phyloP scores from a whole-genome alignment of 495 filamentous ascomycete genomes.

The Glonium stellatum region DNA sequence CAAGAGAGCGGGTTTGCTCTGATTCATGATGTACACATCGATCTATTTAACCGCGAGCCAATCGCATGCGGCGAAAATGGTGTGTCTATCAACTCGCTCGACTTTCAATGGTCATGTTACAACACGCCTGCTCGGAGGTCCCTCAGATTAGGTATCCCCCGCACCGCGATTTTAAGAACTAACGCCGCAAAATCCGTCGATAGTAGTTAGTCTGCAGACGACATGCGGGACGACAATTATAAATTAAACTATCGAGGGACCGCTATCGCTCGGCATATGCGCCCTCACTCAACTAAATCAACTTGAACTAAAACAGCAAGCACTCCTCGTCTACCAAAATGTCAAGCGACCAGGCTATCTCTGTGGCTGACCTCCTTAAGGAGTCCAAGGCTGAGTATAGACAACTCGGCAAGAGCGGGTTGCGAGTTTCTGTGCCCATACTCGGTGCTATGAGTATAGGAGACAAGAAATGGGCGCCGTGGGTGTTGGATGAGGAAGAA shows the following conservation, averaged over 20 bases:
- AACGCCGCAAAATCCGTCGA: background rate
- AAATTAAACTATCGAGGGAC: background rate
- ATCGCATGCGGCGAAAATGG: too few species aligned
- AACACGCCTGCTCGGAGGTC: background rate
- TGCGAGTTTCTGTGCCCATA: slow-evolving; percentile 43
- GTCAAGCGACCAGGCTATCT: background rate
- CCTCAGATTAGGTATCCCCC: background rate
- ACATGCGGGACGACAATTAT: background rate
- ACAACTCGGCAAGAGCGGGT: slow-evolving; percentile 37
- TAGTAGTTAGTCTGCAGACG: background rate
- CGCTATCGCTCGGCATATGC: background rate
- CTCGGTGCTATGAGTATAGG: slow-evolving; percentile 44
- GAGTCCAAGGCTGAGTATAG: slow-evolving; percentile 39
- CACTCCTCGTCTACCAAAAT: background rate
- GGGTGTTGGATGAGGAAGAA: slow-evolving; percentile 41
- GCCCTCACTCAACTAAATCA: background rate
- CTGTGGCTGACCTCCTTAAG: slow-evolving; percentile 16
- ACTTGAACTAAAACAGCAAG: background rate
- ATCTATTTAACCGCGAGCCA: too few species aligned
- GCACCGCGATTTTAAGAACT: background rate
- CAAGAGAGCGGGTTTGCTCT: too few species aligned
- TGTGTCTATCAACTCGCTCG: background rate
- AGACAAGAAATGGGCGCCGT: slow-evolving; percentile 35
- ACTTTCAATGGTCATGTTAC: background rate
- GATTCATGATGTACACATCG: too few species aligned